Conservation (phyloP, 2,329 filamentous ascomycete genomes). For the Pseudogymnoascus sp. region DNA sequence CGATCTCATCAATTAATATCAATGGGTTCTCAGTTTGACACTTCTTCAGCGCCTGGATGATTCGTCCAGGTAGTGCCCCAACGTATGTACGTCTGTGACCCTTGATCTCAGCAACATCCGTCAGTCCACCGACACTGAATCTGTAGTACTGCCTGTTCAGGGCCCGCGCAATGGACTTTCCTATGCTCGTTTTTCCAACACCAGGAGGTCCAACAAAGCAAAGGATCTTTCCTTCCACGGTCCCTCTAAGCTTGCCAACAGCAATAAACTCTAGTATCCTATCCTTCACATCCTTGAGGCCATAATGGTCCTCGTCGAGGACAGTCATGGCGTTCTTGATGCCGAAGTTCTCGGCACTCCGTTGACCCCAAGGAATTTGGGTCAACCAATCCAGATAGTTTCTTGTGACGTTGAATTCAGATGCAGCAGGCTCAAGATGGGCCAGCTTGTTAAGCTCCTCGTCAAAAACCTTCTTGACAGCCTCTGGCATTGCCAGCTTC, state of each 20-base stretch:
- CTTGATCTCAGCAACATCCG: conserved; percentile 98
- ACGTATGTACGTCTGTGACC: conserved; percentile 95
- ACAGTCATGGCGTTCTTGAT: conserved; percentile 87
- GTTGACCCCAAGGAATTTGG: conserved; percentile 93
- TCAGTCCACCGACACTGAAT: conserved; percentile 94
- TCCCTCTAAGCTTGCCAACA: conserved; percentile 91
- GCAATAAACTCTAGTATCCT: conserved; percentile 97
- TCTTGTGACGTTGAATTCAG: conserved; percentile 95
- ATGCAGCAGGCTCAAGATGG: conserved; percentile 89
- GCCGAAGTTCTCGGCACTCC: conserved; percentile 92
- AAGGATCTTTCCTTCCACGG: conserved; percentile 95
- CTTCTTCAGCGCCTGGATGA: conserved; percentile 98
- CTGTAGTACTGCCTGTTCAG: conserved; percentile 95
- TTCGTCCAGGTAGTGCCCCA: conserved; percentile 86
- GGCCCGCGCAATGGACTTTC: conserved; percentile 92
- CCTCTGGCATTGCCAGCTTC: conserved; percentile 93
- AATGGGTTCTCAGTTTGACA: conserved; percentile 98
- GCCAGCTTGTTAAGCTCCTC: conserved; percentile 97
- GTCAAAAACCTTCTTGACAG: conserved; percentile 94
- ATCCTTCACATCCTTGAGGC: conserved; percentile 96
- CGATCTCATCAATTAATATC: conserved; percentile 92
- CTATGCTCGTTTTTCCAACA: conserved; percentile 97
- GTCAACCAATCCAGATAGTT: conserved; percentile 99
- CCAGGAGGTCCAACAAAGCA: conserved; percentile 96
- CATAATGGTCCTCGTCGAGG: conserved; percentile 93